Evolutionary conservation across 2,329 filamentous ascomycete species (phyloP).

Genomic region (Venturia oleaginea): DNA sequence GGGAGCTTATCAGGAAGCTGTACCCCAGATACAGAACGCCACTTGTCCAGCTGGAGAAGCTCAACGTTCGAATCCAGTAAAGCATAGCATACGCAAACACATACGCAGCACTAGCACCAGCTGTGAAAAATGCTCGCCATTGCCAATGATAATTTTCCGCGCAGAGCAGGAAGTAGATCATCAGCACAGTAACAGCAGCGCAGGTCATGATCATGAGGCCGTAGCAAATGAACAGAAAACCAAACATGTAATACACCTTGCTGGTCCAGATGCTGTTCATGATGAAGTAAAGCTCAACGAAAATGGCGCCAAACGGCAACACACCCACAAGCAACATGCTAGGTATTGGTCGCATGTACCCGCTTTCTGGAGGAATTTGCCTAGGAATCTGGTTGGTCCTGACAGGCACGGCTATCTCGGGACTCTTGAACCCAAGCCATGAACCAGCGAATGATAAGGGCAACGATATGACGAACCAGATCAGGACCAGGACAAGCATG

Average conservation of each 20-base stretch:
- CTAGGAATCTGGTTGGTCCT: conserved; percentile 96
- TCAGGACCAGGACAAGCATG: conserved; percentile 85
- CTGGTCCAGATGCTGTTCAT: conserved; percentile 99
- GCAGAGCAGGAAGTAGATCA: conserved; percentile 94
- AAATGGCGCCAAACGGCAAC: conserved; percentile 91
- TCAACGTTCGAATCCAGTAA: conserved; percentile 84
- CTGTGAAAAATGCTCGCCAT: conserved; percentile 88
- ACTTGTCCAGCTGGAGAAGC: conserved; percentile 73
- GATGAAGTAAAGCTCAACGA: conserved; percentile 98
- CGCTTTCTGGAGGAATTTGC: conserved; percentile 78
- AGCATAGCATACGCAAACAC: conserved; percentile 87
- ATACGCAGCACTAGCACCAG: conserved; percentile 82
- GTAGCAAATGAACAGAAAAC: conserved; percentile 96
- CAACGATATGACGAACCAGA: conserved; percentile 96
- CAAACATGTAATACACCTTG: conserved; percentile 99
- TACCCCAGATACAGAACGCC: conserved; percentile 92
- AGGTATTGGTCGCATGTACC: conserved; percentile 77
- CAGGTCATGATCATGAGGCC: conserved; percentile 94
- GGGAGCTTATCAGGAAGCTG: conserved; percentile 75
- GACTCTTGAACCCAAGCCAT: conserved; percentile 77
- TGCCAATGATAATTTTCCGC: conserved; percentile 99
- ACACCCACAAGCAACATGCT: conserved; percentile 89
- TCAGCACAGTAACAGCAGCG: conserved; percentile 81
- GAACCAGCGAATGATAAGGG: conserved; percentile 83
- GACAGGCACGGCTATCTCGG: conserved; percentile 67